A percentile compares a stretch with the other conserved stretches of the same genome.
Evolutionary conservation across 148 eudicot species (phyloP).

Genomic region (Amaranthus palmeri): DNA sequence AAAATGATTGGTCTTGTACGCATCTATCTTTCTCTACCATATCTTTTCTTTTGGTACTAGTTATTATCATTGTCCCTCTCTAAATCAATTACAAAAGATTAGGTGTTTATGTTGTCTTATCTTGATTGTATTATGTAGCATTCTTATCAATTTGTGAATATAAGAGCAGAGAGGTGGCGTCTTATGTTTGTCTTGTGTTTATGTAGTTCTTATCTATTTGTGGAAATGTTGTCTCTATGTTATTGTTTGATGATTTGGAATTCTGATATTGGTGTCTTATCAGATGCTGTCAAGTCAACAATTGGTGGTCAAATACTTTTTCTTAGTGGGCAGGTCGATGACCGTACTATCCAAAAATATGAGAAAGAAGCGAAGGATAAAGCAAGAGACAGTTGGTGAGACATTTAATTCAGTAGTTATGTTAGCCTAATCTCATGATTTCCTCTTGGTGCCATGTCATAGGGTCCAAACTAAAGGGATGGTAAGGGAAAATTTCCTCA

Average conservation of each 20-base stretch:
- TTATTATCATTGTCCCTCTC: no score
- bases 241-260: background rate
- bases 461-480: no score
- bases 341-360: conserved; percentile 89
- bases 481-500: no score
- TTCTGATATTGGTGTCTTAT: no score
- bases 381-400: conserved; percentile 95
- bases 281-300: conserved; percentile 99
- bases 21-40: no score
- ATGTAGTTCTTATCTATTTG: background rate
- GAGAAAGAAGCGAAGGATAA: conserved; percentile 98
- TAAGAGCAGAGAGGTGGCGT: background rate
- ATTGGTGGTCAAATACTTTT: conserved; percentile 86
- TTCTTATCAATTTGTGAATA: background rate
- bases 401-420: background rate
- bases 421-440: background rate
- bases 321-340: conserved; percentile 96
- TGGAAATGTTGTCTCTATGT: background rate
- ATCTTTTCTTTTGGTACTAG: no score
- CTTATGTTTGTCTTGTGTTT: background rate
- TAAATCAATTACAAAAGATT: no score
- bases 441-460: no score
- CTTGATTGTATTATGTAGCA: background rate
- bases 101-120: background rate
- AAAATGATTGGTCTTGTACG: no score